These are phyloP conservation scores for Beauveria sp. DNA, from an alignment of 2,329 filamentous ascomycete genomes.

Conservation along the genomic window DNA sequence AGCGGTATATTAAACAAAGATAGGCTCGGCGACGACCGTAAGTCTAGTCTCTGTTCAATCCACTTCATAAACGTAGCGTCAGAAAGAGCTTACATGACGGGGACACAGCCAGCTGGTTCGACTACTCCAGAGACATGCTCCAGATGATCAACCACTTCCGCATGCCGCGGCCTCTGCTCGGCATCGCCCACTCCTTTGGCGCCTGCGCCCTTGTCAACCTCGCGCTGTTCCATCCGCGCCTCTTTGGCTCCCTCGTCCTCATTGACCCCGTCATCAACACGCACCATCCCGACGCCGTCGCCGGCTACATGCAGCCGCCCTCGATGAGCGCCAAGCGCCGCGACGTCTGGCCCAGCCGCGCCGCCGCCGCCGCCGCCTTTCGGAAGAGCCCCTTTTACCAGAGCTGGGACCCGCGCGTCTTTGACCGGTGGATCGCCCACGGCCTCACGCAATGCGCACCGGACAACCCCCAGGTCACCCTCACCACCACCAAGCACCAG, in stretches of 20 bases:
- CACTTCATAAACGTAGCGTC: not conserved
- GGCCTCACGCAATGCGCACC: slow-evolving; percentile 60
- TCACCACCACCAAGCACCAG: slow-evolving; percentile 79
- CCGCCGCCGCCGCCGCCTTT: slow-evolving; percentile 61
- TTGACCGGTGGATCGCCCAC: slow-evolving; percentile 54
- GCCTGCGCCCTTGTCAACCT: slow-evolving; percentile 65
- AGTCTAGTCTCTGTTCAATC: slow-evolving; percentile 21
- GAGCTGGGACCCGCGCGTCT: slow-evolving; percentile 71
- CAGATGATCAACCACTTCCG: slow-evolving; percentile 82
- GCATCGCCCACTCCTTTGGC: slow-evolving; percentile 86
- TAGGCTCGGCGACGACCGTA: slow-evolving; percentile 76
- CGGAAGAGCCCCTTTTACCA: slow-evolving; percentile 62
- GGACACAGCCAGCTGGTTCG: slow-evolving; percentile 69
- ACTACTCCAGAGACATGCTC: slow-evolving; percentile 76
- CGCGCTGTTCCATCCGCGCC: slow-evolving; percentile 69
- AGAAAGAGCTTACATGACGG: not conserved
- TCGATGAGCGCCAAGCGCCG: slow-evolving; percentile 62
- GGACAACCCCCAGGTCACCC: slow-evolving; percentile 48
- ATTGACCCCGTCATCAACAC: slow-evolving; percentile 75
- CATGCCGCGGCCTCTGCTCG: slow-evolving; percentile 70
- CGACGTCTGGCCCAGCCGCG: slow-evolving; percentile 73
- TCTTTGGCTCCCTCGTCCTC: slow-evolving; percentile 67
- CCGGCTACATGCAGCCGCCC: slow-evolving; percentile 32
- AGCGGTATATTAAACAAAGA: slow-evolving; percentile 72
- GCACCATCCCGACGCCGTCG: slow-evolving; percentile 32